Evolutionary conservation across 257 asterid genomes (phyloP), one percentile per base, ranked within the genome.

Genomic region (Solanum lignicaule): DNA sequence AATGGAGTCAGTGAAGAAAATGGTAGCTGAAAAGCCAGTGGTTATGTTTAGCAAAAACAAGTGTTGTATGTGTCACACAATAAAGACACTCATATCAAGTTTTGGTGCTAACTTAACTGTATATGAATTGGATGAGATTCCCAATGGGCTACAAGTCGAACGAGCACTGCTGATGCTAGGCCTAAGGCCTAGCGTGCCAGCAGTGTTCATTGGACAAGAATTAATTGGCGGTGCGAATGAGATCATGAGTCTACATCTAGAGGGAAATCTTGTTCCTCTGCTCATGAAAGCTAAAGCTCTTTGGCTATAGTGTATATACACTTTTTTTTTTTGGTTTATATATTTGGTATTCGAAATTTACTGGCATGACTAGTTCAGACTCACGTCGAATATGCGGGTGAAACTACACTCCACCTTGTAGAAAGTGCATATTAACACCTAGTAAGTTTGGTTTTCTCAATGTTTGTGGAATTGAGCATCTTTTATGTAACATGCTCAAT

Each of bases 221-320:
- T 76, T 93, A 21, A 92, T 93, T 10, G 98, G 98, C 0, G 98
- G 98, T 6, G 89, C 98, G 3, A 87, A 92, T 87, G 98, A 96
- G 90, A 91, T 94, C n/a, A 93, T 96, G 96, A 93, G 96, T 86
- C 96, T 96, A n/a, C 95, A 96, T 89, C 90, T 96, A 52, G 91
- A 92, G 87, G 98, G 98, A 29, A 84, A 91, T 86, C 93, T 96
- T 8, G 91, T 92, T 43, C 94, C 94, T 33, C 83, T 94, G 89
- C 98, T 96, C 90, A 95, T 87, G 93, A 91, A 96, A 86, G 98
- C 95, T 86, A 92, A 88, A 88, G 98, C 98, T 62, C 92, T 96
- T 5, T 96, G 98, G 98, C 5, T 41, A n/a, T 78, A 88, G 48
- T 68, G 6, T 33, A 32, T 66, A 46, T 20, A 29, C 2, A 10